These are phyloP conservation scores for Elongisporangium undulatum DNA, from an alignment of 352 stramenopile genomes.

Conservation along the genomic window DNA sequence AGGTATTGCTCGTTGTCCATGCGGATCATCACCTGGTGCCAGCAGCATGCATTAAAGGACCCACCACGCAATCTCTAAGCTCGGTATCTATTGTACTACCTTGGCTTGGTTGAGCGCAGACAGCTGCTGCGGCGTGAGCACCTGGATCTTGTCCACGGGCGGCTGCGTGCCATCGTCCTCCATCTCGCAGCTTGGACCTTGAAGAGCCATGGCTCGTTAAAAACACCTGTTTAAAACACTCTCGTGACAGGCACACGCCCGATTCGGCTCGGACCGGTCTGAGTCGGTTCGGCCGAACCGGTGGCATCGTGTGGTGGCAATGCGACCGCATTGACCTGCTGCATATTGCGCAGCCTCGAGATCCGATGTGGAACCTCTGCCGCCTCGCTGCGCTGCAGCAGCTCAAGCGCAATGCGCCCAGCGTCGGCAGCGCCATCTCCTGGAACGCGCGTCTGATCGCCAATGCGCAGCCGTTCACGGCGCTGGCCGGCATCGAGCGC, in stretches of 20 bases:
- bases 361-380: slow-evolving; percentile 53
- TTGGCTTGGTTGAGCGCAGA: slow-evolving; percentile 67
- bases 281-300: not conserved
- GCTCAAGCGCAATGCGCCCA: slow-evolving; percentile 16
- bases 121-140: slow-evolving; percentile 59
- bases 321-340: not conserved
- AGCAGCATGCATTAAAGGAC: not conserved
- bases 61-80: not conserved
- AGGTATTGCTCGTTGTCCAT: slow-evolving; percentile 80
- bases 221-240: not conserved
- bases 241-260: no score
- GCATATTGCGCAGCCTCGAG: not conserved
- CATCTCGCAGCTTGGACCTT: not conserved
- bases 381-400: slow-evolving; percentile 40
- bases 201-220: not conserved
- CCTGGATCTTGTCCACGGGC: slow-evolving; percentile 41
- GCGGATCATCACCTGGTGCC: slow-evolving; percentile 56
- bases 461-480: slow-evolving; percentile 23
- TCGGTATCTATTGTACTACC: slow-evolving; percentile 11
- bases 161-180: slow-evolving; percentile 1
- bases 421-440: not conserved
- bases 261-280: not conserved
- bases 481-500: slow-evolving; percentile 37
- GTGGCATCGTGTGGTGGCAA: not conserved
- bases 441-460: not conserved